These are phyloP conservation scores for Botrytis medusae DNA, from an alignment of 2,329 filamentous ascomycete species.

Conservation along the genomic window DNA sequence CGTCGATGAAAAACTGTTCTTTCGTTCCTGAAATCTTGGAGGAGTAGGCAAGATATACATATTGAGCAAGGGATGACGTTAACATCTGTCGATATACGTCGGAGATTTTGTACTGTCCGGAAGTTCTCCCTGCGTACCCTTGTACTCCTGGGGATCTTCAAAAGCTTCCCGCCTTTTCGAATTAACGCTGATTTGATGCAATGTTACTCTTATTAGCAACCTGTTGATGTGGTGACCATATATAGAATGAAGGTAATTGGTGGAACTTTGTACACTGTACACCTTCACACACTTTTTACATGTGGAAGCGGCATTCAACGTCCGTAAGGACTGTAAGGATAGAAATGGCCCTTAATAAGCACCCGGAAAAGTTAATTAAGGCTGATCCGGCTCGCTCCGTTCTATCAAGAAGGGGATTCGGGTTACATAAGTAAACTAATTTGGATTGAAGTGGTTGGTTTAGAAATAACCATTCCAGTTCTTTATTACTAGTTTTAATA, in stretches of 20 bases:
- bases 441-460: not conserved
- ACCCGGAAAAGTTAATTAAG: not conserved
- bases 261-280: not conserved
- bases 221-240: not conserved
- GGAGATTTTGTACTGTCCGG: not conserved
- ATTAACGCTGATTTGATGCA: not conserved
- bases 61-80: slow-evolving; percentile 8
- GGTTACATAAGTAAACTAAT: not conserved
- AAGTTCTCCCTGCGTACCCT: slow-evolving; percentile 3
- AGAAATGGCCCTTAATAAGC: not conserved
- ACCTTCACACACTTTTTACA: not conserved
- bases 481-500: not conserved
- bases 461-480: not conserved
- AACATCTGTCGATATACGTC: not conserved
- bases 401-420: not conserved
- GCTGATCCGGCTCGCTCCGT: slow-evolving; percentile 18
- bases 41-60: slow-evolving; percentile 10
- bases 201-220: not conserved
- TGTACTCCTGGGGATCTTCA: not conserved
- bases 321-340: not conserved
- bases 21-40: not conserved
- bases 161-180: not conserved
- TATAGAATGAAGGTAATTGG: not conserved
- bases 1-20: not conserved
- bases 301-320: not conserved